Percentiles rank a stretch among this genome's conserved stretches.
Evolutionary conservation across 176 grass and related monocot genomes (phyloP).

Genomic region (Oryza officinalis): DNA sequence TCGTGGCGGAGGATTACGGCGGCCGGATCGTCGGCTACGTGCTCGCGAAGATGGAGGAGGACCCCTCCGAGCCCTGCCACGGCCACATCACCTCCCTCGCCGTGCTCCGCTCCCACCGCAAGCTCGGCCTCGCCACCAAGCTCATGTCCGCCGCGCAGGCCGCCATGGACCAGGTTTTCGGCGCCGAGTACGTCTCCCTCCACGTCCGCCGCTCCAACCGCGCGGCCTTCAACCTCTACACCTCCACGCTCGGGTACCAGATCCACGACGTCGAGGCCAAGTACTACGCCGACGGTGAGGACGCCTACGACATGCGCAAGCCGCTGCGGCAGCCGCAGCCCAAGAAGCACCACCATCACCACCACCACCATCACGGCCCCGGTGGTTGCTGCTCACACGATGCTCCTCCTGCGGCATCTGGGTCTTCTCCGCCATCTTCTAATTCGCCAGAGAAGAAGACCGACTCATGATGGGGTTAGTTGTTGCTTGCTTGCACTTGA

Average conservation of each 20-base stretch:
- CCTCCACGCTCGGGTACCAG: slow-evolving; percentile 75
- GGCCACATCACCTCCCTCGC: slow-evolving; percentile 99
- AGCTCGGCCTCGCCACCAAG: slow-evolving; percentile 95
- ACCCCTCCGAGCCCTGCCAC: slow-evolving; percentile 95
- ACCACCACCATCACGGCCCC: slow-evolving; percentile 52
- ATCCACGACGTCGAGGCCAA: slow-evolving; percentile 88
- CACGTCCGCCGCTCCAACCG: slow-evolving; percentile 93
- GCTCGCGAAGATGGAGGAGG: slow-evolving; percentile 99
- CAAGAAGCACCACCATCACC: slow-evolving; percentile 62
- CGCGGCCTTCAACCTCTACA: slow-evolving; percentile 90
- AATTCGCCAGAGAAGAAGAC: slow-evolving; percentile 45
- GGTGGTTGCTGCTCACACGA: slow-evolving; percentile 73
- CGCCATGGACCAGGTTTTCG: slow-evolving; percentile 95
- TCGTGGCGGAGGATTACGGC: slow-evolving; percentile 96
- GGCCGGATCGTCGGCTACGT: slow-evolving; percentile 97
- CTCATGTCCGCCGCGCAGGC: slow-evolving; percentile 95
- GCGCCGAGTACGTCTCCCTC: slow-evolving; percentile 91
- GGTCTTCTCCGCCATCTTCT: slow-evolving; percentile 23
- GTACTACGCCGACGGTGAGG: slow-evolving; percentile 92
- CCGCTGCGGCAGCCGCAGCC: slow-evolving; percentile 43
- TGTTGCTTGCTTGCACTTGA: neutral
- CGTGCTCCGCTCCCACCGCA: slow-evolving; percentile 95
- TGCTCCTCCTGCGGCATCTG: slow-evolving; percentile 25
- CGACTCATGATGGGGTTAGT: slow-evolving; percentile 35
- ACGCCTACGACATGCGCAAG: slow-evolving; percentile 84